Evolutionary conservation across 495 filamentous ascomycete species (phyloP).

Genomic region (Entonaema liquescens): DNA sequence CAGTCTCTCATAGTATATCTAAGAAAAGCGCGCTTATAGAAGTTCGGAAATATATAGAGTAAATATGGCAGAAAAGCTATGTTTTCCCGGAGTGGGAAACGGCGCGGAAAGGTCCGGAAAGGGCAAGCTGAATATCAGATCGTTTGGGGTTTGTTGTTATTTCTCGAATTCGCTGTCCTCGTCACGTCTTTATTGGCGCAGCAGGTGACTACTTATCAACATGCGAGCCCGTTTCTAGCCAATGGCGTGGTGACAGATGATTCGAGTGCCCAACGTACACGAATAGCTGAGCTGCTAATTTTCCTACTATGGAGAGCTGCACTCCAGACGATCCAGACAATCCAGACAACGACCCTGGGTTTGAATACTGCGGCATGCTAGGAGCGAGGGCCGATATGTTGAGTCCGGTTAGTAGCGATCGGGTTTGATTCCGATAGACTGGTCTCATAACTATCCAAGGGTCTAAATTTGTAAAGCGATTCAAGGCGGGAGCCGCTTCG

Average conservation of each 20-base stretch:
- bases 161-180: constrained; percentile 34
- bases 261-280: constrained; percentile 36
- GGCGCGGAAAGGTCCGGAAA: constrained; percentile 35
- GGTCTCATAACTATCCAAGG: constrained; percentile 7
- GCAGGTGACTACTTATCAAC: constrained; percentile 38
- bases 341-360: constrained; percentile 14
- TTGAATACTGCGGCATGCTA: constrained; percentile 29
- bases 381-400: constrained; percentile 16
- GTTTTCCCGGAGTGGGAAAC: constrained; percentile 11
- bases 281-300: constrained; percentile 28
- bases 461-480: constrained; percentile 19
- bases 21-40: background rate
- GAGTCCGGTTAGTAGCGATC: constrained; percentile 18
- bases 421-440: constrained; percentile 27
- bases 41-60: constrained; percentile 4
- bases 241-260: constrained; percentile 41
- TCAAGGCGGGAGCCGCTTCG: constrained; percentile 20
- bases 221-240: constrained; percentile 28
- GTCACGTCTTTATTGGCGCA: constrained; percentile 40
- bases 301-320: constrained; percentile 31
- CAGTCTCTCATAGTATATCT: background rate
- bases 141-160: constrained; percentile 32
- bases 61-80: constrained; percentile 10
- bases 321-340: constrained; percentile 17
- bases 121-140: constrained; percentile 32